A percentile compares a stretch with the other conserved stretches of the same genome.
Evolutionary conservation across 2,329 filamentous ascomycete genomes (phyloP).

Genomic region (Penicillium sp.): DNA sequence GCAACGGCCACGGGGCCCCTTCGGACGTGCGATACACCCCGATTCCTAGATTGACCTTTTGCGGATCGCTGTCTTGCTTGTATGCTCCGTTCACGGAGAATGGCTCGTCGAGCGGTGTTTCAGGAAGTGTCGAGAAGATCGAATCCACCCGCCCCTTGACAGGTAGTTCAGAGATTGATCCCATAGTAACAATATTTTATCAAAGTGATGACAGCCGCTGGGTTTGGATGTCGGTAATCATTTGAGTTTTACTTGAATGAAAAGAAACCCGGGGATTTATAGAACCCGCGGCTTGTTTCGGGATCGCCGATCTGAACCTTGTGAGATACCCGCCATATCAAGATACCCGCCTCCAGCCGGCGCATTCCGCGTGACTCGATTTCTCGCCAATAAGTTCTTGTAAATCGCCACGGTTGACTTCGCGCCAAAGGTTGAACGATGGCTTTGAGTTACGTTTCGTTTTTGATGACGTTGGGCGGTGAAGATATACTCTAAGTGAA

Average conservation of each 20-base stretch:
- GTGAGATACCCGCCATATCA: not conserved
- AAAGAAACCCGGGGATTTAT: too few species aligned
- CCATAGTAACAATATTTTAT: not conserved
- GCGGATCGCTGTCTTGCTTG: conserved; percentile 64
- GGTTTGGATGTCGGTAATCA: not conserved
- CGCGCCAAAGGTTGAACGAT: too few species aligned
- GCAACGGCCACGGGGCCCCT: conserved; percentile 90
- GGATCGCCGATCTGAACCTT: too few species aligned
- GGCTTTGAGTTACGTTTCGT: too few species aligned
- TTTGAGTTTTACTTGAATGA: too few species aligned
- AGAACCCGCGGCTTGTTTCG: too few species aligned
- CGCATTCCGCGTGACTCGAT: not conserved
- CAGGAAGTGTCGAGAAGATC: conserved; percentile 9
- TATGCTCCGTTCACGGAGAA: conserved; percentile 47
- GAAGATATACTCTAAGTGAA: too few species aligned
- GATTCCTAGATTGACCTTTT: conserved; percentile 90
- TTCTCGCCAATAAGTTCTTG: too few species aligned
- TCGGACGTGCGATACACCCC: conserved; percentile 89
- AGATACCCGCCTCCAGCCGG: not conserved
- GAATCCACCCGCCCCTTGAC: not conserved
- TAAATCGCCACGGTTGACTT: too few species aligned
- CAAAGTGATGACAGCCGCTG: not conserved
- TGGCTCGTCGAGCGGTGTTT: conserved; percentile 23
- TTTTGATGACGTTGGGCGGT: too few species aligned
- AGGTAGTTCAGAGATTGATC: not conserved